A percentile compares a stretch with the other conserved stretches of the same genome.
Evolutionary conservation across 2,329 filamentous ascomycete species (phyloP).

Genomic region (Cladorrhinum sp.): DNA sequence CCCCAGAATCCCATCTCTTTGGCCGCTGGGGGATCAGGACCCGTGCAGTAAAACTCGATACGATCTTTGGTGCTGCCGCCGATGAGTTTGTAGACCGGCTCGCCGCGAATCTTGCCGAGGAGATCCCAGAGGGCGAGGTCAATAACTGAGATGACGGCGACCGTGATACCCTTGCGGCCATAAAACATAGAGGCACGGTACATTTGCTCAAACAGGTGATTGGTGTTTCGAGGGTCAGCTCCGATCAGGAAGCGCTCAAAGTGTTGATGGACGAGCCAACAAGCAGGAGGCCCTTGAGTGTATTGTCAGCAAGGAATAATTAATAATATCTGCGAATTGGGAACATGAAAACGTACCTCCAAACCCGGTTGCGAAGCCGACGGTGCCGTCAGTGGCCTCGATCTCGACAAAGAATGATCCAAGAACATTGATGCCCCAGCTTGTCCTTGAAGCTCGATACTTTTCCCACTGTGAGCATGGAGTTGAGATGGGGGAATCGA

Average conservation of each 20-base stretch:
- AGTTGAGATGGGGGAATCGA: slow-evolving; percentile 88
- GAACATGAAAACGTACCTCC: slow-evolving; percentile 53
- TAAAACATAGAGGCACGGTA: slow-evolving; percentile 96
- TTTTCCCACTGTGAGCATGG: slow-evolving; percentile 87
- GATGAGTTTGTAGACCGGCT: slow-evolving; percentile 93
- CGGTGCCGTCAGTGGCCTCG: slow-evolving; percentile 84
- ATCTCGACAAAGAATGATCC: slow-evolving; percentile 91
- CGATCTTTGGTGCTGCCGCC: slow-evolving; percentile 82
- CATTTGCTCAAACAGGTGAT: slow-evolving; percentile 93
- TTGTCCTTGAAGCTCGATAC: slow-evolving; percentile 82
- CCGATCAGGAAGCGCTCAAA: slow-evolving; percentile 90
- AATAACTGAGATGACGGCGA: slow-evolving; percentile 91
- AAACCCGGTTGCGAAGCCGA: slow-evolving; percentile 91
- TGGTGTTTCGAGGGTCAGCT: slow-evolving; percentile 85
- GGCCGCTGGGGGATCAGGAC: slow-evolving; percentile 76
- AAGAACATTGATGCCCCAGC: slow-evolving; percentile 93
- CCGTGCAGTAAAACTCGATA: slow-evolving; percentile 92
- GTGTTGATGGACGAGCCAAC: slow-evolving; percentile 91
- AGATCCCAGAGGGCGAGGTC: slow-evolving; percentile 92
- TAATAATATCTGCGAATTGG: background rate
- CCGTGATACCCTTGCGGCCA: slow-evolving; percentile 83
- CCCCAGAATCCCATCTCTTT: slow-evolving; percentile 87
- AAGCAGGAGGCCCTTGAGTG: slow-evolving; percentile 70
- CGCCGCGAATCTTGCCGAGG: slow-evolving; percentile 82
- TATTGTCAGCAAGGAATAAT: slow-evolving; percentile 11